phyloP scores from a whole-genome alignment of 257 asterid species.

The Cinchona pubescens region DNA sequence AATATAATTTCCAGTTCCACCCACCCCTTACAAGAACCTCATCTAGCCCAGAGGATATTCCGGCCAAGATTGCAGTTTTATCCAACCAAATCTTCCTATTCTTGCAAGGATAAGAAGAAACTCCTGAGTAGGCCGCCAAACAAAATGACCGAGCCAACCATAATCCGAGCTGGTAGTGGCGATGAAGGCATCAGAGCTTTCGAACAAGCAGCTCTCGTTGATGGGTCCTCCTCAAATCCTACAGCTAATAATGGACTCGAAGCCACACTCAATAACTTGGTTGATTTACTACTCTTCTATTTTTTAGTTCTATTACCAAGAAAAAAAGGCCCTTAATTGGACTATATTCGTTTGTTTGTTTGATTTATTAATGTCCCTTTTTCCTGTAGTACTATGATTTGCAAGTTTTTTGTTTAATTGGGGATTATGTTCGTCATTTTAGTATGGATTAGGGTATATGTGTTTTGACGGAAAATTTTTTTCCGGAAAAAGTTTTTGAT shows the following conservation, averaged over 20 bases:
- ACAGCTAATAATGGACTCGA: constrained; percentile 40
- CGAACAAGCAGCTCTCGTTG: constrained; percentile 50
- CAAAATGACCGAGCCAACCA: constrained; percentile 26
- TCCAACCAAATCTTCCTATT: constrained; percentile 14
- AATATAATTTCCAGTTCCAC: too few relatives aligned
- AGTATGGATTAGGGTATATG: too few relatives aligned
- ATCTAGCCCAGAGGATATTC: constrained; percentile 8
- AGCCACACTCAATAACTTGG: constrained; percentile 58
- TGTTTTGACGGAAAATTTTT: too few relatives aligned
- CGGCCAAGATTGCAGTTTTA: constrained; percentile 25
- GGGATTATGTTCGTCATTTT: too few relatives aligned
- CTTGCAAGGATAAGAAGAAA: constrained; percentile 14
- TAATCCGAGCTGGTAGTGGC: constrained; percentile 18
- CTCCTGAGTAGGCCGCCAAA: constrained; percentile 8
- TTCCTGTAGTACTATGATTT: too few relatives aligned
- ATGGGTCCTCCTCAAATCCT: constrained; percentile 26
- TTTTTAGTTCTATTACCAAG: background rate
- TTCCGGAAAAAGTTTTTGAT: too few relatives aligned
- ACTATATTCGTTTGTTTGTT: too few relatives aligned
- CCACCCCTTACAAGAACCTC: too few relatives aligned
- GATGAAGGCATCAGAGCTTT: constrained; percentile 39
- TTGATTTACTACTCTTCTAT: constrained; percentile 25
- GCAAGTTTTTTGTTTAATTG: too few relatives aligned
- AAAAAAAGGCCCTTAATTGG: too few relatives aligned
- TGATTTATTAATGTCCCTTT: too few relatives aligned